Conservation (phyloP, 805 yeast genomes). For the Tetrapisispora iriomotensis region DNA sequence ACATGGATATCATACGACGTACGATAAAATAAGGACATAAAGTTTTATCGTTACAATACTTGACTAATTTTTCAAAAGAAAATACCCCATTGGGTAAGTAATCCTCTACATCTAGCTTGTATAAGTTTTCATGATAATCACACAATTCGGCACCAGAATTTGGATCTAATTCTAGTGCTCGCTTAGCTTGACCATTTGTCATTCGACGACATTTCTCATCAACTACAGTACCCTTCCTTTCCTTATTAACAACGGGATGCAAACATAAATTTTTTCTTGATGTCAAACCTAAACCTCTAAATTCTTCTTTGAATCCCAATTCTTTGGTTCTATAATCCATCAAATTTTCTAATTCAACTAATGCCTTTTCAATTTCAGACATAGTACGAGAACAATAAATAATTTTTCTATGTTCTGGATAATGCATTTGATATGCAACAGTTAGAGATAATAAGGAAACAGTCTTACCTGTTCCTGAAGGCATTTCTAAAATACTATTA, state of each 20-base stretch:
- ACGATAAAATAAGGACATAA: constrained; percentile 97
- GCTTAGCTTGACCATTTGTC: constrained; percentile 83
- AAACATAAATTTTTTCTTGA: constrained; percentile 90
- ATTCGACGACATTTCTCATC: constrained; percentile 94
- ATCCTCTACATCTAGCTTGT: constrained; percentile 79
- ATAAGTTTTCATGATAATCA: constrained; percentile 81
- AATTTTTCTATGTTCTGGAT: constrained; percentile 84
- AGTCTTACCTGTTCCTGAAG: constrained; percentile 98
- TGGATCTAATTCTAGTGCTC: constrained; percentile 49
- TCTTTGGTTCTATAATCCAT: constrained; percentile 82
- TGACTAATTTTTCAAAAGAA: constrained; percentile 76
- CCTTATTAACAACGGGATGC: constrained; percentile 80
- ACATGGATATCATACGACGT: constrained; percentile 91
- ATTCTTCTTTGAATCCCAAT: constrained; percentile 80
- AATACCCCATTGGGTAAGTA: constrained; percentile 88
- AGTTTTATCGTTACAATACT: constrained; percentile 66
- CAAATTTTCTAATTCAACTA: constrained; percentile 77
- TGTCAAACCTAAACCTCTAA: constrained; percentile 88
- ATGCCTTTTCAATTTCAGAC: constrained; percentile 97
- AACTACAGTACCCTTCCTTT: constrained; percentile 82
- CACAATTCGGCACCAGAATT: constrained; percentile 56
- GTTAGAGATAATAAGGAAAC: constrained; percentile 84
- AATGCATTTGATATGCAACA: constrained; percentile 89
- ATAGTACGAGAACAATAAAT: constrained; percentile 98
- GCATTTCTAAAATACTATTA: constrained; percentile 95